Evolutionary conservation across 192 early-diverging fungal genomes (phyloP).

Genomic region (Diversispora eburnea): DNA sequence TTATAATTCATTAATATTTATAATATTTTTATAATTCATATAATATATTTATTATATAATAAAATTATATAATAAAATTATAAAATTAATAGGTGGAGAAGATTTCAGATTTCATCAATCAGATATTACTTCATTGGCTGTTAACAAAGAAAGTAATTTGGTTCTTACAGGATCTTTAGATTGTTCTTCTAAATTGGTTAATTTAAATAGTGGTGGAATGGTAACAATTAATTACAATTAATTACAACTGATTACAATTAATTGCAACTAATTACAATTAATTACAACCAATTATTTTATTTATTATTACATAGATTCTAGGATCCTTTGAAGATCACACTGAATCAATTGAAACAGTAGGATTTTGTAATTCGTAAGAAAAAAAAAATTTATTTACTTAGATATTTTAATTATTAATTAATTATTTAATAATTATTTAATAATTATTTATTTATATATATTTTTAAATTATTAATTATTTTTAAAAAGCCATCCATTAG

Average conservation of each 20-base stretch:
- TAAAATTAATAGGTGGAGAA: constrained; percentile 29
- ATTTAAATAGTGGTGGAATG: constrained; percentile 63
- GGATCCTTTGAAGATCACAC: constrained; percentile 77
- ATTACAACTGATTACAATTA: constrained; percentile 39
- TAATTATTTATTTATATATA: background rate
- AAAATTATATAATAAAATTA: background rate
- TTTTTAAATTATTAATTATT: background rate
- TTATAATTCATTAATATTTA: background rate
- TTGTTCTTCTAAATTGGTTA: constrained; percentile 72
- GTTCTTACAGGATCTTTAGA: constrained; percentile 82
- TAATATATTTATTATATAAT: background rate
- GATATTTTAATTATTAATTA: too few species aligned
- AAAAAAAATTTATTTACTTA: too few species aligned
- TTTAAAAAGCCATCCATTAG: constrained; percentile 56
- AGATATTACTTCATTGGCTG: constrained; percentile 68
- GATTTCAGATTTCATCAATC: constrained; percentile 86
- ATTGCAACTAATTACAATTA: background rate
- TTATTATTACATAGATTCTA: constrained; percentile 54
- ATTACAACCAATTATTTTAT: background rate
- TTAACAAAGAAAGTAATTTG: constrained; percentile 72
- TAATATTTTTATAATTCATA: background rate
- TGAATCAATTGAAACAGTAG: constrained; percentile 85
- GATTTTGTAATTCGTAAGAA: constrained; percentile 62
- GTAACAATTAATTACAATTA: constrained; percentile 33
- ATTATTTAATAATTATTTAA: background rate